Percentiles rank a stretch among this genome's conserved stretches.
phyloP scores from a whole-genome alignment of 1,139 yeast species.

The Petasospora rhodanensis region DNA sequence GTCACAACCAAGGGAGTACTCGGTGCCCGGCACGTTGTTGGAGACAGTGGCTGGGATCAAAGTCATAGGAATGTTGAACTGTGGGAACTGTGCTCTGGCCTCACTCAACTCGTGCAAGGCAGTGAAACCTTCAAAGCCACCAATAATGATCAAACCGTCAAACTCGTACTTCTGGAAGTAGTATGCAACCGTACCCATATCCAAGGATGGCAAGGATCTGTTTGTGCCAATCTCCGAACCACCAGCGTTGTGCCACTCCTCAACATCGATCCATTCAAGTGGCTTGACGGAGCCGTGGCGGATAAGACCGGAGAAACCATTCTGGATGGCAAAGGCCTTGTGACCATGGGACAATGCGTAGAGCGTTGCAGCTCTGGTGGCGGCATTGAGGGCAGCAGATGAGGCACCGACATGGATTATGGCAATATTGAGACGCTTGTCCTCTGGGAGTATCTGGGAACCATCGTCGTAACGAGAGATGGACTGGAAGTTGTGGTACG shows the following conservation, averaged over 20 bases:
- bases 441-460: constrained; percentile 47
- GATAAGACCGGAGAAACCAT: constrained; percentile 75
- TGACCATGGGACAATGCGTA: constrained; percentile 77
- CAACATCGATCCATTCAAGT: constrained; percentile 64
- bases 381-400: constrained; percentile 77
- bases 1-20: constrained; percentile 73
- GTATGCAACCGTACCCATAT: constrained; percentile 70
- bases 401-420: constrained; percentile 80
- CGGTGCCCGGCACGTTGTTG: constrained; percentile 81
- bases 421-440: constrained; percentile 59
- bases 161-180: constrained; percentile 68
- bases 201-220: constrained; percentile 64
- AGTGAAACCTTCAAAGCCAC: constrained; percentile 77
- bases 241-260: constrained; percentile 70
- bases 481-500: constrained; percentile 58
- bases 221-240: constrained; percentile 84
- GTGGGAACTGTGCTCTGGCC: constrained; percentile 62
- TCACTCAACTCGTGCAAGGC: constrained; percentile 63
- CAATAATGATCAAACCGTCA: constrained; percentile 71
- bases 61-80: constrained; percentile 72
- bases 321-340: constrained; percentile 65
- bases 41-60: constrained; percentile 80
- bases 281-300: constrained; percentile 65
- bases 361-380: constrained; percentile 69
- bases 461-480: constrained; percentile 67